Evolutionary conservation across 176 grass and related monocot genomes (phyloP).

Genomic region (Eleusine indica): DNA sequence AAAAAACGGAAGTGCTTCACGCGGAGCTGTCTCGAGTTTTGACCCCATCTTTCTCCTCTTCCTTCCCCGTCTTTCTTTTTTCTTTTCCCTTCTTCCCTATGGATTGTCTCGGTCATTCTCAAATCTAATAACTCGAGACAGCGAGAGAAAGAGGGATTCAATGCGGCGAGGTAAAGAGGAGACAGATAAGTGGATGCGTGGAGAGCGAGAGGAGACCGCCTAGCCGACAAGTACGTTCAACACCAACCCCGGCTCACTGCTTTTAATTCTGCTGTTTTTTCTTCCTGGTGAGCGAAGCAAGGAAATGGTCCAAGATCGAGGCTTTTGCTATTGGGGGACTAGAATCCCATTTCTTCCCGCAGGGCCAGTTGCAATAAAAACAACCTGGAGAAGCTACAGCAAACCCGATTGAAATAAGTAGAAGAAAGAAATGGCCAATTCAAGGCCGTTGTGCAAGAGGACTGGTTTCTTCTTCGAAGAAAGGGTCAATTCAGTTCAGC

Average conservation of each 20-base stretch:
- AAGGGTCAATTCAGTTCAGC: constrained; percentile 19
- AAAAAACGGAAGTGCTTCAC: too few relatives aligned
- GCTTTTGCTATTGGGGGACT: neutral
- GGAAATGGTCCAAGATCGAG: neutral
- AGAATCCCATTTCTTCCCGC: neutral
- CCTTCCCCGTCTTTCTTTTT: neutral
- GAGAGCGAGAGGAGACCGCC: constrained; percentile 7
- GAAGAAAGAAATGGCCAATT: constrained; percentile 22
- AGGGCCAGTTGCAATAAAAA: neutral
- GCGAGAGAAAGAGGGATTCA: constrained; percentile 9
- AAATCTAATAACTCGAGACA: neutral
- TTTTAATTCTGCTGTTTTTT: constrained; percentile 4
- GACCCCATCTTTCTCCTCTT: neutral
- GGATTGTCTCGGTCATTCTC: neutral
- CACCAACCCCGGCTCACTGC: constrained; percentile 28
- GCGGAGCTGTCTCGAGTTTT: neutral
- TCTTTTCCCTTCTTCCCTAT: neutral
- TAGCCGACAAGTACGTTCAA: neutral
- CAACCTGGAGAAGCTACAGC: neutral
- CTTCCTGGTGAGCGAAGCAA: neutral
- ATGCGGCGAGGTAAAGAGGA: constrained; percentile 34
- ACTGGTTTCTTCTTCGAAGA: constrained; percentile 1
- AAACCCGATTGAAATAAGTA: neutral
- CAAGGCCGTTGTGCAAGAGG: neutral
- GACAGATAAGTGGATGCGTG: constrained; percentile 15